Evolutionary conservation across 257 asterid species (phyloP).

Genomic region (Solanum dulcamara): DNA sequence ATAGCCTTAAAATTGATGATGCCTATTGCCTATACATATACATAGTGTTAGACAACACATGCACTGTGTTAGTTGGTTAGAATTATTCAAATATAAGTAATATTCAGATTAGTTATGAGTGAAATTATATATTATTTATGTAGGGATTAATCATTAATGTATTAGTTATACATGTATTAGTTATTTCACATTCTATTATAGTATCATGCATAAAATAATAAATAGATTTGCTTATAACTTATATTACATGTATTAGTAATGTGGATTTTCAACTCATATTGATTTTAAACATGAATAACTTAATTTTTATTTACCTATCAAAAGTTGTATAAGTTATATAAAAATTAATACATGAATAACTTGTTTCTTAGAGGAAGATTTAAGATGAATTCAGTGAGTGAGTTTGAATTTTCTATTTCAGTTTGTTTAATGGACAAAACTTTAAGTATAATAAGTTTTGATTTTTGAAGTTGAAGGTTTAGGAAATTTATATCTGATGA

Average conservation of each 20-base stretch:
- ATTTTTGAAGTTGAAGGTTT: too few relatives aligned
- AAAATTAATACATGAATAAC: too few relatives aligned
- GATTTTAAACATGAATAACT: background rate
- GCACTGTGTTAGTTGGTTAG: background rate
- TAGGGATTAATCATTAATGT: too few relatives aligned
- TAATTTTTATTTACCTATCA: background rate
- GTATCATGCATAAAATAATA: too few relatives aligned
- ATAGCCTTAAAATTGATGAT: background rate
- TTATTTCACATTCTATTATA: too few relatives aligned
- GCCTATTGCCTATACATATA: background rate
- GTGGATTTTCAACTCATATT: background rate
- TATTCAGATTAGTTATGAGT: accelerated
- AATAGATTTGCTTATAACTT: too few relatives aligned
- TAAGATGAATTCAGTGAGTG: background rate
- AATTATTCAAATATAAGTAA: accelerated
- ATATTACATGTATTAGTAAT: background rate
- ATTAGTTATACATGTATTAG: too few relatives aligned
- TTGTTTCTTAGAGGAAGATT: background rate
- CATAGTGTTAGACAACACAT: background rate
- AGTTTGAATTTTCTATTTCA: background rate
- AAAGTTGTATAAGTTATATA: background rate
- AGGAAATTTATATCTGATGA: too few relatives aligned
- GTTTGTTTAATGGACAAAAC: too few relatives aligned
- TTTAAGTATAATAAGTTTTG: background rate
- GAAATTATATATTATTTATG: background rate